phyloP scores from a whole-genome alignment of 1,284 basidiomycete species.

The Wallemia hederae region DNA sequence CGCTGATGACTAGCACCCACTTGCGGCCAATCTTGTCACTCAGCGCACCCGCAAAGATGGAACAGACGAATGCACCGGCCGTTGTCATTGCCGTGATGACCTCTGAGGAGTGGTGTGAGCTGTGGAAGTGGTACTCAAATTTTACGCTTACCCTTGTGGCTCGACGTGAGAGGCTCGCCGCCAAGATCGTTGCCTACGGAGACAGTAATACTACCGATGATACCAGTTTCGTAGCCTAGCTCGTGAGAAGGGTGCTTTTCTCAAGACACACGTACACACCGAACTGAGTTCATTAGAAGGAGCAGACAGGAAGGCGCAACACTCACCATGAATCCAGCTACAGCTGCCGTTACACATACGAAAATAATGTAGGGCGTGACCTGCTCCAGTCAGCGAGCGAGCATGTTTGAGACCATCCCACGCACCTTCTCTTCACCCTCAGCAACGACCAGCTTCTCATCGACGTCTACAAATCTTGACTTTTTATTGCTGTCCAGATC shows the following conservation, averaged over 20 bases:
- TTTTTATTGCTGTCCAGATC: too few relatives aligned
- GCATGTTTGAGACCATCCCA: not conserved
- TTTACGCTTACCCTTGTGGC: too few relatives aligned
- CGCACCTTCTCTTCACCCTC: not conserved
- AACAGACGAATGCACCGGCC: slow-evolving; percentile 25
- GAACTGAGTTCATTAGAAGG: not conserved
- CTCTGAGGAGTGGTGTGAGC: too few relatives aligned
- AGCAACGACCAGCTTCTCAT: not conserved
- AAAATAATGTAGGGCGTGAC: not conserved
- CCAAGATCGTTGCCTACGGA: not conserved
- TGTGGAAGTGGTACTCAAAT: too few relatives aligned
- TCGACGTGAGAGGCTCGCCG: slow-evolving; percentile 37
- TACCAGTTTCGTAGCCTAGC: not conserved
- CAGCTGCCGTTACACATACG: not conserved
- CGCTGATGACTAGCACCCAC: slow-evolving; percentile 12
- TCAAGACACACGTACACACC: not conserved
- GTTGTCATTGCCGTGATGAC: slow-evolving; percentile 77
- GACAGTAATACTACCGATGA: not conserved
- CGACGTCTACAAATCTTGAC: not conserved
- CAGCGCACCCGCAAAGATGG: slow-evolving; percentile 14
- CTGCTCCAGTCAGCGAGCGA: not conserved
- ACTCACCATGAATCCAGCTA: not conserved
- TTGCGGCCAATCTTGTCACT: slow-evolving; percentile 17
- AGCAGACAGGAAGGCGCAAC: not conserved
- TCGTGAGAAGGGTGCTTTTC: not conserved